Base-by-base conservation (phyloP, 768 basidiomycete genomes). In the Kwoniella sp. region DNA sequence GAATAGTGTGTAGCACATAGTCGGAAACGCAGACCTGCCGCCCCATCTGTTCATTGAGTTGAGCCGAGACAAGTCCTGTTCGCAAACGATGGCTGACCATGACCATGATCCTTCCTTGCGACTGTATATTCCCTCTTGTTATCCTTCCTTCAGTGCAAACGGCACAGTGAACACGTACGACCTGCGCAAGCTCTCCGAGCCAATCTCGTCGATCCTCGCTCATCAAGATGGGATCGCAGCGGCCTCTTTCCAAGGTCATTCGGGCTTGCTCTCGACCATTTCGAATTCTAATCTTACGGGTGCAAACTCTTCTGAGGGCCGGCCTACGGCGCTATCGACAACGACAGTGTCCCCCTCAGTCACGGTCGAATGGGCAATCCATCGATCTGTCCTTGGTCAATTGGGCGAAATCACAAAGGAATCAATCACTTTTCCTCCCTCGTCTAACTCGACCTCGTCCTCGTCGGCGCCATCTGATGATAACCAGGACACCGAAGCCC, bases 231-330 rank as follows among this genome's bases (percentile, higher is more conserved):
- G 75, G 0, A 77, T 73, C 0, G 29, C 68, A 5, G 61, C 38
- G 2, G 75, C 75, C 2, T 68, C 66, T 2, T 77, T 74, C 65
- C 75, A 77, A 52, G 2, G 73, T 28, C 75, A 77, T 57, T 77
- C 75, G 0, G 75, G 75, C 11, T 62, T 77, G 38, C 66, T 74
- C 63, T 69, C 73, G 5, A 77, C 72, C 17, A 63, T 72, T 0
- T 68, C 71, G 17, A 58, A 55, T 20, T 30, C n/a, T n/a, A n/a
- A n/a, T n/a, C n/a, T n/a, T n/a, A n/a, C n/a, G n/a, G n/a, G n/a
- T n/a, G n/a, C n/a, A n/a, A n/a, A n/a, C n/a, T n/a, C n/a, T n/a
- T n/a, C n/a, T n/a, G n/a, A n/a, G n/a, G n/a, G n/a, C n/a, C n/a
- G n/a, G n/a, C n/a, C n/a, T n/a, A n/a, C n/a, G n/a, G n/a, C n/a